Evolutionary conservation across 805 yeast species (phyloP).

Genomic region (Pichia eremophila): DNA sequence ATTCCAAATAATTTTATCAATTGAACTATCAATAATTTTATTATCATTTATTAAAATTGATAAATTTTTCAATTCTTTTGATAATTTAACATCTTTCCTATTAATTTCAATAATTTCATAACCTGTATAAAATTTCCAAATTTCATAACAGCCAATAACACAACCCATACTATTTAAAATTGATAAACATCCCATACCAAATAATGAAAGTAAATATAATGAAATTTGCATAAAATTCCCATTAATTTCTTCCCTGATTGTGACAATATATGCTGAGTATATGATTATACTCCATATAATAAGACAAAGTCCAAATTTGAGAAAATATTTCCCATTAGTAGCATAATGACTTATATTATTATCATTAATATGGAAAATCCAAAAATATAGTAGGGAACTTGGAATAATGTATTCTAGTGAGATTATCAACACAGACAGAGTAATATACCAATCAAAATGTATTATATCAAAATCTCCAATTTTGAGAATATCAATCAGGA

Average conservation of each 20-base stretch:
- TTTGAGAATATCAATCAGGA: constrained; percentile 21
- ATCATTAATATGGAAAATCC: constrained; percentile 3
- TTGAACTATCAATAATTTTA: neutral
- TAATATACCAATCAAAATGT: constrained; percentile 29
- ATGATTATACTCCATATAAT: constrained; percentile 28
- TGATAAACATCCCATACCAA: constrained; percentile 43
- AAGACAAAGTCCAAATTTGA: constrained; percentile 12
- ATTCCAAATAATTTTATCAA: neutral
- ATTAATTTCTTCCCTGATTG: neutral
- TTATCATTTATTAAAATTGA: constrained; percentile 22
- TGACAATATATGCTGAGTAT: constrained; percentile 17
- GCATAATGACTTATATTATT: neutral
- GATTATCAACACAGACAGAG: constrained; percentile 31
- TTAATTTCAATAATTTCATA: constrained; percentile 16
- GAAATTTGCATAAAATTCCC: constrained; percentile 22
- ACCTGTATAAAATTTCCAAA: constrained; percentile 8
- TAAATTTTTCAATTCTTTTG: constrained; percentile 20
- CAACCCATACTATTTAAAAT: constrained; percentile 45
- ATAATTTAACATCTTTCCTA: constrained; percentile 2
- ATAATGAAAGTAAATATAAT: constrained; percentile 35
- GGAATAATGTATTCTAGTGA: constrained; percentile 37
- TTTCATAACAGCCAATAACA: constrained; percentile 33
- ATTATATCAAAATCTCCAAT: constrained; percentile 20
- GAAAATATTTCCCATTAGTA: neutral
- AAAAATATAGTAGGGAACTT: constrained; percentile 17